These are phyloP conservation scores for Saccharomyces pastorianus DNA, from an alignment of 1,139 yeast genomes.

Conservation along the genomic window DNA sequence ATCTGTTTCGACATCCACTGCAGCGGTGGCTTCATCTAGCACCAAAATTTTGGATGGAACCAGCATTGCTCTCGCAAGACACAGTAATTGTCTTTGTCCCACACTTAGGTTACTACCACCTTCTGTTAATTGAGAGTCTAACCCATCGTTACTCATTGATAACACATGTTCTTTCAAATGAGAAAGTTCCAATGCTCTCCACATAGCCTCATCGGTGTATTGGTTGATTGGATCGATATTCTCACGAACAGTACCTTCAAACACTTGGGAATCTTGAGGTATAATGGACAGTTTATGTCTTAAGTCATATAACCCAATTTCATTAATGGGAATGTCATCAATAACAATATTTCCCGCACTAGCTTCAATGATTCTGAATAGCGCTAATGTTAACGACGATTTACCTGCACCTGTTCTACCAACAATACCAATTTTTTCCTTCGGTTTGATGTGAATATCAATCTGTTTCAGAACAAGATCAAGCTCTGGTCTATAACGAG, in stretches of 20 bases:
- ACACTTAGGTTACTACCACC: constrained; percentile 85
- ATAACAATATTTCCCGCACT: constrained; percentile 62
- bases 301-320: constrained; percentile 76
- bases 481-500: constrained; percentile 78
- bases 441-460: constrained; percentile 56
- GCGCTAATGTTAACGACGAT: constrained; percentile 79
- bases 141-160: constrained; percentile 49
- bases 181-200: constrained; percentile 79
- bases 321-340: constrained; percentile 60
- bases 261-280: constrained; percentile 96
- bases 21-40: constrained; percentile 95
- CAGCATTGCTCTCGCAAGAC: constrained; percentile 79
- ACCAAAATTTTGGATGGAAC: constrained; percentile 73
- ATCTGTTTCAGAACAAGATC: constrained; percentile 73
- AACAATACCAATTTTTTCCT: constrained; percentile 89
- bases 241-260: constrained; percentile 81
- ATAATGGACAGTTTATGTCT: constrained; percentile 82
- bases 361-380: constrained; percentile 86
- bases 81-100: constrained; percentile 88
- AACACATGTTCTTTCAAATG: constrained; percentile 72
- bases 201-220: constrained; percentile 66
- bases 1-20: constrained; percentile 95
- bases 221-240: constrained; percentile 78
- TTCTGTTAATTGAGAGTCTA: constrained; percentile 61
- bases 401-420: constrained; percentile 98